Evolutionary conservation across 257 asterid genomes (phyloP), one percentile per base, ranked within the genome.

Genomic region (Dorcoceras hygrometricum): DNA sequence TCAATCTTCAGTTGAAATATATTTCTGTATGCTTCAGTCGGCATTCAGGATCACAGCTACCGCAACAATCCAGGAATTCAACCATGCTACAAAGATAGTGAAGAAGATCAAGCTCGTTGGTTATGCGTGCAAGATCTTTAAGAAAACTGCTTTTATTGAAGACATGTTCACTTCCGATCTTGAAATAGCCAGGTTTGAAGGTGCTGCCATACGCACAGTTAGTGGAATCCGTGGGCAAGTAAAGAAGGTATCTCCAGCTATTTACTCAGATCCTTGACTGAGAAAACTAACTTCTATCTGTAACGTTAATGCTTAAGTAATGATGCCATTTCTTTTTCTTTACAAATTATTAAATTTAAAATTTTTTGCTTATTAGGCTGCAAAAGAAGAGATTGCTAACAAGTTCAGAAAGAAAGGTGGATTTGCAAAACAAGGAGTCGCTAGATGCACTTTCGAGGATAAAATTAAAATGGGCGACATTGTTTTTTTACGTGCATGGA

Each of bases 141-240:
- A 90, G 87, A 93, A 93, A 80, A 90, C 99, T 18, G 97, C 97
- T 72, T 86, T 93, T 75, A 87, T 93, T 60, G 80, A 85, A 83
- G 95, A 85, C 70, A 90, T 93, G 99, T 93, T 90, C 79, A 93
- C 99, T 66, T 88, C 99, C n/a, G 95, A 86, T 83, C 97, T 93
- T 75, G 99, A 93, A 82, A 81, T 93, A 76, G 99, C 99, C 74
- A 88, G 96, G 83, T 93, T 90, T 76, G 92, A 93, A 84, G 99
- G 97, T 67, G 97, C 97, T 29, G 88, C 96, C 67, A 70, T 93
- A 57, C 90, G 87, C 62, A 93, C 97, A 29, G 97, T 93, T 63
- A 93, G 99, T 81, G 96, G 96, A 69, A 90, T 93, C 66, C 95
- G 96, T 22, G 97, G 99, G 60, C 97, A 93, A 80, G 94, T 93